Evolutionary conservation across 805 yeast species (phyloP), one percentile per base, ranked within the genome.

Genomic region (Starmerella vaccinii): DNA sequence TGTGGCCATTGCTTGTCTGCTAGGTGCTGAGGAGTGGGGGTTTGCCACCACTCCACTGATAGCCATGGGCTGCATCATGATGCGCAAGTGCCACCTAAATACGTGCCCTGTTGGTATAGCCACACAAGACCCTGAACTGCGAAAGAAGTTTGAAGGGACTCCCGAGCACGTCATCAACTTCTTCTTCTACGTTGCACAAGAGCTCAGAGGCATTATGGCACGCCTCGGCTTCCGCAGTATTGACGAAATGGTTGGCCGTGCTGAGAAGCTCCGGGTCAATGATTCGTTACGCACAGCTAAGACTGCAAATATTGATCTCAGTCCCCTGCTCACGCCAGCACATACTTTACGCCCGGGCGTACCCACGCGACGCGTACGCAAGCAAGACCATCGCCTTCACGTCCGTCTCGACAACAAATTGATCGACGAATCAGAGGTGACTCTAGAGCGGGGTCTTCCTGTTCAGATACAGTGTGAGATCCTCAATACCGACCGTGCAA

Each of bases 31-130:
- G 69, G 95, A 92, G 66, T 92, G 95, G 84, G 96, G 97, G 27
- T 82, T 92, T 65, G 98, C 98, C 26, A 90, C 98, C 24, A 82
- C 96, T 57, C 97, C 98, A 38, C 77, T 90, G 66, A 89, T 90
- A 61, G 92, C 97, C 30, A 79, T 90, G 89, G 97, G 97, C 55
- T 90, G 98, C 75, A 84, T 90, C 66, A 82, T 88, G 86, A 83
- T 89, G 84, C 78, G 95, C 71, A 86, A 84, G 74, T 86, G 97
- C 66, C 97, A 90, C 68, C 73, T 85, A 53, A 85, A 86, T 71
- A 79, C 95, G 35, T 90, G 98, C 70, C 96, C 98, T 26, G 98
- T 90, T 46, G 98, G 98, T 71, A 85, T 90, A 72, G 98, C 98
- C 42, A 90, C 98, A 27, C 98, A 92, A 70, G 97, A 90, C 68